Base-by-base conservation (phyloP, 208 protist genomes). In the Acanthamoeba sp. region DNA sequence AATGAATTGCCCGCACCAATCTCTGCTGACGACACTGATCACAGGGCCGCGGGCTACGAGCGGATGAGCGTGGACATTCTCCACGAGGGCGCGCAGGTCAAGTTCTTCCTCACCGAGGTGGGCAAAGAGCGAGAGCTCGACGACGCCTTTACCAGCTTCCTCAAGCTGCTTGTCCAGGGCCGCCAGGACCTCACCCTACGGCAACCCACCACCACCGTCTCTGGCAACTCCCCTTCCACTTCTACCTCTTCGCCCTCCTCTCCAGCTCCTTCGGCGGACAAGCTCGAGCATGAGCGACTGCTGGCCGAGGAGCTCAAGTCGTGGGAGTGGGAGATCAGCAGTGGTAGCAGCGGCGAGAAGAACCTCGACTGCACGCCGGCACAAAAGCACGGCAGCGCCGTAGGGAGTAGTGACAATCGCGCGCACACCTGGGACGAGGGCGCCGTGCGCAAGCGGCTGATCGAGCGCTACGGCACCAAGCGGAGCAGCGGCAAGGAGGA, bases 61-160 rank as follows among this genome's bases (percentile, higher is more conserved):
- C 66, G 66, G 66, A 76, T 76, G 66, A 76, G 66, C 66, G 66
- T 76, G n/a, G 36, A 76, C 32, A 76, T 76, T 9, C 66, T 76
- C 16, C 66, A 76, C 66, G 66, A 76, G 27, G 66, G 66, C 16
- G 66, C 66, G 18, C 66, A 76, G 66, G 66, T 76, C 32, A 76
- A 76, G 66, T 76, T 76, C 66, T 76, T 76, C 66, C 36, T 76
- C 16, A 76, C 66, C 27, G 66, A 76, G 66, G n/a, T 27, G 32
- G 66, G 66, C 9, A 76, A 76, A 20, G 66, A 76, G 66, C 36
- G 32, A n/a, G 66, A 76, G 36, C 66, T 76, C 24, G 66, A 76
- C 32, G 66, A 76, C 66, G 66, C 66, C n/a, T 76, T 76, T 20
- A 22, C 36, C 32, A 27, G 36, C 66, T 76, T 76, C 29, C 66